These are phyloP conservation scores for Tricholoma saponaceum DNA, from an alignment of 768 basidiomycete species.

Conservation along the genomic window DNA sequence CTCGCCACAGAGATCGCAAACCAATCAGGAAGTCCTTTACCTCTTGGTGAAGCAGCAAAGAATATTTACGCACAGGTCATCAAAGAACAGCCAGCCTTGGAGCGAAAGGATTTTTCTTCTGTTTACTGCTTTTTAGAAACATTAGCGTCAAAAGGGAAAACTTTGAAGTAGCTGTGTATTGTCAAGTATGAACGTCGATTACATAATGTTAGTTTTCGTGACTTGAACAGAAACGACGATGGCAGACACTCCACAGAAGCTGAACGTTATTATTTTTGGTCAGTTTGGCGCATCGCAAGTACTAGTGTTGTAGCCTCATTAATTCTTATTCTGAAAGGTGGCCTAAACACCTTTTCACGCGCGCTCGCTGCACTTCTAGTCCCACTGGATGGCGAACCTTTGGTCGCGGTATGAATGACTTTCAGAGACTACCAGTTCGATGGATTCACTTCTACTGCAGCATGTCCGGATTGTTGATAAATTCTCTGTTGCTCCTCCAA, in stretches of 20 bases:
- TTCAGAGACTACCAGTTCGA: slow-evolving; percentile 7
- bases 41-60: slow-evolving; percentile 63
- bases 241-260: slow-evolving; percentile 35
- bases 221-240: slow-evolving; percentile 14
- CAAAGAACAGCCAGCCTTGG: slow-evolving; percentile 52
- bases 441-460: slow-evolving; percentile 30
- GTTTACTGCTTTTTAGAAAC: slow-evolving; percentile 63
- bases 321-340: slow-evolving; percentile 44
- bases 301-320: slow-evolving; percentile 1
- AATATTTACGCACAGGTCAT: slow-evolving; percentile 58
- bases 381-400: slow-evolving; percentile 59
- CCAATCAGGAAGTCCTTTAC: slow-evolving; percentile 46
- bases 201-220: not conserved
- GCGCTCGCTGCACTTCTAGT: slow-evolving; percentile 66
- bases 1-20: slow-evolving; percentile 66
- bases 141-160: slow-evolving; percentile 12
- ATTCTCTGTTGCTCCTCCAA: slow-evolving; percentile 68
- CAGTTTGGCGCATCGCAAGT: slow-evolving; percentile 16
- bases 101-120: slow-evolving; percentile 74
- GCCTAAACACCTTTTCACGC: slow-evolving; percentile 76
- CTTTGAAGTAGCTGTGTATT: too few relatives aligned
- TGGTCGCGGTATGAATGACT: slow-evolving; percentile 60
- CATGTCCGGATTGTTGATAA: slow-evolving; percentile 72
- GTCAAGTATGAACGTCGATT: not conserved
- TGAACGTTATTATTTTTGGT: slow-evolving; percentile 79